Evolutionary conservation across 2,329 filamentous ascomycete genomes (phyloP).

Genomic region (Samsoniella hepiali): DNA sequence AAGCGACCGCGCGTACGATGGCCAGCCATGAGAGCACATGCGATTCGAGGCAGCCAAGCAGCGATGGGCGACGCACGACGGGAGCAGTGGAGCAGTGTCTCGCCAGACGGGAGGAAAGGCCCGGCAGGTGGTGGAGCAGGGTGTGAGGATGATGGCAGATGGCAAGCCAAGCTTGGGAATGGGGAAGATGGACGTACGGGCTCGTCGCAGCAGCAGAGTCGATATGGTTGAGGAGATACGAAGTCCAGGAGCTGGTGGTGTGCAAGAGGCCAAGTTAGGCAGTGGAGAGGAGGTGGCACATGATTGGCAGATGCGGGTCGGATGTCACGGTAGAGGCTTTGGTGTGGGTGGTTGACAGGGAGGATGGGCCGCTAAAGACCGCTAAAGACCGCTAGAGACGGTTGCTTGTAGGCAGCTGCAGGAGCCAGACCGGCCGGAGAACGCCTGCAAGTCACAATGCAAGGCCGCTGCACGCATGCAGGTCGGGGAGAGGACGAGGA

Average conservation of each 20-base stretch:
- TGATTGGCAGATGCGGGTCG: constrained; percentile 20
- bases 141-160: constrained; percentile 13
- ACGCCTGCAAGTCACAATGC: constrained; percentile 7
- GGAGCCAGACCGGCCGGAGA: not conserved
- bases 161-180: not conserved
- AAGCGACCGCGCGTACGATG: constrained; percentile 11
- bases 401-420: not conserved
- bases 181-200: constrained; percentile 5
- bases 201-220: not conserved
- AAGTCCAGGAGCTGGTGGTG: constrained; percentile 10
- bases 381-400: not conserved
- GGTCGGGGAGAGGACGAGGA: not conserved
- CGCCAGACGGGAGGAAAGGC: constrained; percentile 10
- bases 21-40: not conserved
- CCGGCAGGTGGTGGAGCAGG: constrained; percentile 4
- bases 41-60: not conserved
- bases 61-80: not conserved
- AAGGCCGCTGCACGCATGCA: not conserved
- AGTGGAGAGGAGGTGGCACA: constrained; percentile 19
- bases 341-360: not conserved
- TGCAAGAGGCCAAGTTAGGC: not conserved
- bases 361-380: constrained; percentile 1
- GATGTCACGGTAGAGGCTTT: constrained; percentile 13
- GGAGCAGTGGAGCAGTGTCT: constrained; percentile 13
- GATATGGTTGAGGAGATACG: constrained; percentile 12